These are phyloP conservation scores for Verticillium tricorpus DNA, from an alignment of 2,329 filamentous ascomycete species.

Conservation along the genomic window DNA sequence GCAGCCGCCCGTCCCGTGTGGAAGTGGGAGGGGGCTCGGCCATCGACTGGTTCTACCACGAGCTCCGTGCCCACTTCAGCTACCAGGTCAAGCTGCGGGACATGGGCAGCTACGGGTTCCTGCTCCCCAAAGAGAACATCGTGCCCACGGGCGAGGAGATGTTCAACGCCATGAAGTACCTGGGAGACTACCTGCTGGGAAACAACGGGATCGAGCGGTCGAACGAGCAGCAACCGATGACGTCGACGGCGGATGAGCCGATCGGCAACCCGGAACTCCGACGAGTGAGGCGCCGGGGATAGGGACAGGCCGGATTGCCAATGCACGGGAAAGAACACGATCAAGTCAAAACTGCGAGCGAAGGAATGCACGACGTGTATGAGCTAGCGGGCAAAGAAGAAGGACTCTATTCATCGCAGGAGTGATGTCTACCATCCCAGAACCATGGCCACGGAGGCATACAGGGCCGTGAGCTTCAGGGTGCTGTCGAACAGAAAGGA, in stretches of 20 bases:
- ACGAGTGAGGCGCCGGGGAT: conserved; percentile 21
- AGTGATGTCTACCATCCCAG: conserved; percentile 20
- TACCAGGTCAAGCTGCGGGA: conserved; percentile 95
- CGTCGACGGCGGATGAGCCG: not conserved
- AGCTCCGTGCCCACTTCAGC: conserved; percentile 74
- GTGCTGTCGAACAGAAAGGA: conserved; percentile 28
- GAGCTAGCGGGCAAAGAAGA: not conserved
- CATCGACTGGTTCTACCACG: conserved; percentile 93
- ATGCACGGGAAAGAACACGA: not conserved
- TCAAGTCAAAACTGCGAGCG: not conserved
- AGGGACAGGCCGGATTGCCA: conserved; percentile 8
- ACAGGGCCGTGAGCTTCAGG: conserved; percentile 40
- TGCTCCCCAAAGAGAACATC: conserved; percentile 82
- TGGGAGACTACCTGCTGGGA: conserved; percentile 73
- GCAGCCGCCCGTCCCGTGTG: conserved; percentile 40
- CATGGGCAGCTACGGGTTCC: conserved; percentile 89
- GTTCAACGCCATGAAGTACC: conserved; percentile 75
- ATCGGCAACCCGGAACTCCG: conserved; percentile 22
- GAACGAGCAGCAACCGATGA: not conserved
- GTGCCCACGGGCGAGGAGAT: conserved; percentile 86
- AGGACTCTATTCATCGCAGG: too few species aligned
- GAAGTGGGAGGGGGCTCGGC: conserved; percentile 79
- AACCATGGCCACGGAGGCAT: conserved; percentile 33
- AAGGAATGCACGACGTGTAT: not conserved
- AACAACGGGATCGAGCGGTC: conserved; percentile 59